Percentiles rank a stretch among this genome's conserved stretches.
These are phyloP conservation scores for Fusarium clavum DNA, from an alignment of 2,329 filamentous ascomycete species.

Conservation along the genomic window DNA sequence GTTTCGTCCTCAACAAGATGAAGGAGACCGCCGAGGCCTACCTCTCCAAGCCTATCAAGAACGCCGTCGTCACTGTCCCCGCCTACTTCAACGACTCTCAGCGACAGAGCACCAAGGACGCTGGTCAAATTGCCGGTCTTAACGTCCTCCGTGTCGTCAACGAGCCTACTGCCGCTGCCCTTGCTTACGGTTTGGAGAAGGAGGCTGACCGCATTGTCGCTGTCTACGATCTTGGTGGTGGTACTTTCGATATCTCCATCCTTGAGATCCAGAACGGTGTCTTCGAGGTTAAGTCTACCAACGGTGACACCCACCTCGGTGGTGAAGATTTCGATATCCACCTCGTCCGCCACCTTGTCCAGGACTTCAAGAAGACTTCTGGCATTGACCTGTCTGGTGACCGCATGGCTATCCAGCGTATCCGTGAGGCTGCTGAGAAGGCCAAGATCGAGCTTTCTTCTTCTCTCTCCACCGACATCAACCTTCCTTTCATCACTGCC, in stretches of 20 bases:
- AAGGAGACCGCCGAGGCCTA: slow-evolving; percentile 98
- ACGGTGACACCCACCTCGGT: slow-evolving; percentile 98
- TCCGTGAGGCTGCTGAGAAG: slow-evolving; percentile 98
- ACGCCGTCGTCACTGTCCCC: slow-evolving; percentile 95
- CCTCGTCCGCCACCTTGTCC: slow-evolving; percentile 91
- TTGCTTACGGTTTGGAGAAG: slow-evolving; percentile 97
- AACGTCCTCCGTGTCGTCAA: slow-evolving; percentile 98
- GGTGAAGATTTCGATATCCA: slow-evolving; percentile 98
- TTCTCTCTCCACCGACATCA: slow-evolving; percentile 95
- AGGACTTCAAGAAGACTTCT: slow-evolving; percentile 96
- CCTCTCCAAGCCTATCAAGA: slow-evolving; percentile 90
- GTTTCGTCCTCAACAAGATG: slow-evolving; percentile 97
- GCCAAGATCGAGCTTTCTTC: slow-evolving; percentile 99
- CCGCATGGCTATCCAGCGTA: slow-evolving; percentile 99
- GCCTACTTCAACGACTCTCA: slow-evolving; percentile 99
- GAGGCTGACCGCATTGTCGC: slow-evolving; percentile 89
- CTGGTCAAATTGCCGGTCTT: slow-evolving; percentile 93
- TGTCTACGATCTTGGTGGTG: slow-evolving; percentile 97
- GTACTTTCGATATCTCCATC: slow-evolving; percentile 99
- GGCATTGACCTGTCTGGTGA: slow-evolving; percentile 89
- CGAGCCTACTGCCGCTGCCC: slow-evolving; percentile 94
- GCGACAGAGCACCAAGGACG: slow-evolving; percentile 98
- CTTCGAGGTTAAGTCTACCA: slow-evolving; percentile 99
- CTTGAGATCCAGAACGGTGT: slow-evolving; percentile 98
- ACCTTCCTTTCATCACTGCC: slow-evolving; percentile 98